Evolutionary conservation across 1,284 basidiomycete genomes (phyloP).

Genomic region (Austropuccinia psidii): DNA sequence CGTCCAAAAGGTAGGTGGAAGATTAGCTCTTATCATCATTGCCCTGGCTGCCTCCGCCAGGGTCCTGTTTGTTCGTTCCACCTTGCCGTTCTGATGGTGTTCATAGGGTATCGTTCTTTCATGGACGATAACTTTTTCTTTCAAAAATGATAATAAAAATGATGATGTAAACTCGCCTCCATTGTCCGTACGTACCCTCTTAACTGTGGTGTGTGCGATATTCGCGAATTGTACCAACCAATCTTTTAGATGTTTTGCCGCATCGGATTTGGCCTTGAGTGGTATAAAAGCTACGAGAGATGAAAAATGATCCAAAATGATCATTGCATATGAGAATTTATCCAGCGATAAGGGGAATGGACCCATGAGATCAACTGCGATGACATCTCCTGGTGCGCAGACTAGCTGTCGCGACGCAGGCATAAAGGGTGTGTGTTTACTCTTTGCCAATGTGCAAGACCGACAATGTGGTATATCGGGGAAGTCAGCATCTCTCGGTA

Average conservation of each 20-base stretch:
- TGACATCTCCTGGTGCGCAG: neutral
- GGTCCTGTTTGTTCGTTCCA: neutral
- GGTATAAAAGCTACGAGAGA: too few species aligned
- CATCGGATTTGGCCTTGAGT: too few species aligned
- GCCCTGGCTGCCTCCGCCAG: neutral
- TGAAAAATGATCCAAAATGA: neutral
- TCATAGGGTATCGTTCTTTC: neutral
- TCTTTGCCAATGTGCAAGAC: neutral
- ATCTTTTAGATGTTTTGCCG: too few species aligned
- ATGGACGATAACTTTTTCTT: neutral
- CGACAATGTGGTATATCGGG: too few species aligned
- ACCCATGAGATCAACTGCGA: neutral
- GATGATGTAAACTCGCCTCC: neutral
- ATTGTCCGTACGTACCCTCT: neutral
- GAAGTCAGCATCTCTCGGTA: too few species aligned
- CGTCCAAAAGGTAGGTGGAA: neutral
- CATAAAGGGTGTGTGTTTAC: neutral
- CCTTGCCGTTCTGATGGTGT: conserved; percentile 9
- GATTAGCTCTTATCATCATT: neutral
- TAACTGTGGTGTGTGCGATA: too few species aligned
- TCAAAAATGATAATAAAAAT: neutral
- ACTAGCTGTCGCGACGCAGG: neutral
- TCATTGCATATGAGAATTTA: neutral
- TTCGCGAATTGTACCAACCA: too few species aligned
- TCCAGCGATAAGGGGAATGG: neutral